phyloP scores from a whole-genome alignment of 1,284 basidiomycete genomes.

The Pseudozyma sp. region DNA sequence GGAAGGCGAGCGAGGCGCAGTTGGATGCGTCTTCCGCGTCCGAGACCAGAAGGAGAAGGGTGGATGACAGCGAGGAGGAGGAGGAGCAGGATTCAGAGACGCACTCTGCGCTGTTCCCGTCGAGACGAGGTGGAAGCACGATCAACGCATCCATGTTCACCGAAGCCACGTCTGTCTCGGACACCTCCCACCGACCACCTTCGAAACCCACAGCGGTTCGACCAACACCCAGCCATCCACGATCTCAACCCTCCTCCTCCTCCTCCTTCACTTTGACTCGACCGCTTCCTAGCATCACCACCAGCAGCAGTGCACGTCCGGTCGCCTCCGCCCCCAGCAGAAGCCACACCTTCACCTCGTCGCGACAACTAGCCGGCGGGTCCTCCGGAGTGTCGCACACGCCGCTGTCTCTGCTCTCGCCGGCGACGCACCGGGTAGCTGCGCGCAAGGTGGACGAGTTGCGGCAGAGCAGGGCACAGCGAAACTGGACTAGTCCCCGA shows the following conservation, averaged over 20 bases:
- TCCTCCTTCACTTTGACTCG: neutral
- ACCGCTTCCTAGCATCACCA: neutral
- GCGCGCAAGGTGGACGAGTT: constrained; percentile 31
- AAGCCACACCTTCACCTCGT: constrained; percentile 1
- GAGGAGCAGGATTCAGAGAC: constrained; percentile 4
- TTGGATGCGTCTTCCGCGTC: neutral
- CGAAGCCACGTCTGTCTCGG: constrained; percentile 20
- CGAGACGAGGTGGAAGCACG: neutral
- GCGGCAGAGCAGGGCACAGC: constrained; percentile 12
- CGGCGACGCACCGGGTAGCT: constrained; percentile 29
- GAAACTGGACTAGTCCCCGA: constrained; percentile 36
- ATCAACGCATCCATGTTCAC: constrained; percentile 32
- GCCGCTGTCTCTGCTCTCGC: constrained; percentile 39
- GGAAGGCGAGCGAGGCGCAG: constrained; percentile 26
- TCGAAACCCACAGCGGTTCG: too few relatives aligned
- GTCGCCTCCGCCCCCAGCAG: neutral
- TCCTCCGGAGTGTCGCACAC: constrained; percentile 39
- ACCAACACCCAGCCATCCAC: neutral
- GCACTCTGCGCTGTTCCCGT: constrained; percentile 2
- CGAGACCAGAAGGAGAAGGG: neutral
- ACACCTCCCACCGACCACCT: neutral
- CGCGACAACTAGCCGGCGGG: constrained; percentile 24
- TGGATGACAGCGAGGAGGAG: constrained; percentile 9
- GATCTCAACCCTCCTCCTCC: neutral
- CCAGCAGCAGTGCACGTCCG: neutral